phyloP scores from a whole-genome alignment of 2,329 filamentous ascomycete species.

The Exophiala sp. region DNA sequence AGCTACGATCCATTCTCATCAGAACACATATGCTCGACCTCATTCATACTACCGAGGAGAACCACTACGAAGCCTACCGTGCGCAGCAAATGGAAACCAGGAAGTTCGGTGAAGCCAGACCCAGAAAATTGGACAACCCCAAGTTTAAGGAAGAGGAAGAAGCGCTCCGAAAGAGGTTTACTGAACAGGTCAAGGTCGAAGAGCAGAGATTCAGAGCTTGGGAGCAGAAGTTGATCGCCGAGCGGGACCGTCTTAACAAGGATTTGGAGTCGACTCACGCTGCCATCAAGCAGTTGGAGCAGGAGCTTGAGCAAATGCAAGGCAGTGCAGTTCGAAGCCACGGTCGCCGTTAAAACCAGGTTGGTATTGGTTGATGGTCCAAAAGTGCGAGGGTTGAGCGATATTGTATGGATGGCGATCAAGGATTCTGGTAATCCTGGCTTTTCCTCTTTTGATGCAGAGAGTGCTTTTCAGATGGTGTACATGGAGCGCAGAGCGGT shows the following conservation, averaged over 20 bases:
- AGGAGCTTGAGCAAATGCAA: conserved; percentile 90
- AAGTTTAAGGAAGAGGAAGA: conserved; percentile 99
- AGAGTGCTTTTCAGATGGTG: conserved; percentile 9
- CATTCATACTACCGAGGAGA: conserved; percentile 98
- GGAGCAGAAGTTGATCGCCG: conserved; percentile 99
- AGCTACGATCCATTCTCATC: conserved; percentile 97
- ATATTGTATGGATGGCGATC: background rate
- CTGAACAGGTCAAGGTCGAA: conserved; percentile 99
- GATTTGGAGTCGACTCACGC: conserved; percentile 97
- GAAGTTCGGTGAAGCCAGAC: conserved; percentile 97
- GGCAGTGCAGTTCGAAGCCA: conserved; percentile 85
- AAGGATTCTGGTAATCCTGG: conserved; percentile 21
- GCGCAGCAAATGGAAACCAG: conserved; percentile 99
- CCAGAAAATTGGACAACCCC: conserved; percentile 97
- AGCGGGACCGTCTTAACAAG: conserved; percentile 99
- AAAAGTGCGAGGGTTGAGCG: background rate
- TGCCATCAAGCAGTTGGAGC: conserved; percentile 63
- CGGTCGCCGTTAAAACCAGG: conserved; percentile 70
- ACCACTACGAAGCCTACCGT: conserved; percentile 98
- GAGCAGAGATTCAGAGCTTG: conserved; percentile 98
- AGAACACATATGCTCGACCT: conserved; percentile 99
- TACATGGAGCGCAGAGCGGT: conserved; percentile 11
- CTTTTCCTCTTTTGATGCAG: conserved; percentile 1
- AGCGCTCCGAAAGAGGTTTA: conserved; percentile 96
- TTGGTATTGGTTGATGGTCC: background rate